Base-by-base conservation (phyloP, 495 filamentous ascomycete genomes). In the Chlorociboria aeruginascens region DNA sequence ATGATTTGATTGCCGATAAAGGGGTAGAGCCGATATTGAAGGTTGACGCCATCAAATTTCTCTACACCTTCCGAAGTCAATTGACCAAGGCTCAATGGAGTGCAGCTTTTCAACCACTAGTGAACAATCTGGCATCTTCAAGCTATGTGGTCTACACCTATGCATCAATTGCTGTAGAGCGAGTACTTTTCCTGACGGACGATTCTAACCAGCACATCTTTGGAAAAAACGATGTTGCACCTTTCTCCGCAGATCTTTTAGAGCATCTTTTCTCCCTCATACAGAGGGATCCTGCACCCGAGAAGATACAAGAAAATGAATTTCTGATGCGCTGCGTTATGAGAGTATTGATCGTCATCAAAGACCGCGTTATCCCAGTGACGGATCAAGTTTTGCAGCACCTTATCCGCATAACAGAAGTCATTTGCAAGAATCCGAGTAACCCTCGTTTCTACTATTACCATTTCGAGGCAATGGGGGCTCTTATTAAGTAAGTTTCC, bases 401-500 rank as follows among this genome's bases (percentile, higher is more conserved):
- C 60, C 68, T 97, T 45, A 78, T 92, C 56, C 82, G 72, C 48
- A 95, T 99, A 56, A 95, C 86, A 6, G 76, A 81, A 51, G 78
- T 92, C 53, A 97, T 94, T 61, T 79, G 84, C 56, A 71, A 78
- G 50, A 99, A 99, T 64, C 93, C 93, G 2, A 94, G 87, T 66
- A 99, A 99, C 64, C 93, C 93, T 1, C 76, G 89, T 12, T 99
- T 99, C 66, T 95, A 94, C 66, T 96, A 99, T 66, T 99, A 88
- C 65, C 87, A 93, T 61, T 99, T 99, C 48, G 93, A 99, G 65
- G 82, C 84, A 1, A 63, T 97, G 39, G 93, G 92, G n/a, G 89
- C 92, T n/a, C 76, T 99, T 40, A 87, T 97, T 48, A 49, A 11
- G 38, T 40, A 40, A 20, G 38, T 40, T 40, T 9, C 3, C 16